Percentiles rank a stretch among this genome's conserved stretches.
Conservation (phyloP, 2,329 filamentous ascomycete genomes). For the Tolypocladium ovalisporum region DNA sequence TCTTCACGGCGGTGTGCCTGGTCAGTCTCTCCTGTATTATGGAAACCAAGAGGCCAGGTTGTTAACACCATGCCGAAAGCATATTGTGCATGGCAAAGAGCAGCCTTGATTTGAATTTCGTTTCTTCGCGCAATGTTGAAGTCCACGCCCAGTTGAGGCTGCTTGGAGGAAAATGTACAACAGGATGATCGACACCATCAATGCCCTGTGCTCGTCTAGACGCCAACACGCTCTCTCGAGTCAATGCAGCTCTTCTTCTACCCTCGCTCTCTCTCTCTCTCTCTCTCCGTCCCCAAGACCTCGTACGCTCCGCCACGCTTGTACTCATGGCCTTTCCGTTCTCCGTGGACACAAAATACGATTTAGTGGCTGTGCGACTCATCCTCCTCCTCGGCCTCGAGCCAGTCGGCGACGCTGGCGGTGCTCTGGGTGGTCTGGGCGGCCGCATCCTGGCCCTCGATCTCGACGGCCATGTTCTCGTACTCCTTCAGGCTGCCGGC, state of each 20-base stretch:
- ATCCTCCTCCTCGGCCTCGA: conserved; percentile 65
- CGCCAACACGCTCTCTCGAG: conserved; percentile 1
- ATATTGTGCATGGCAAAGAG: not conserved
- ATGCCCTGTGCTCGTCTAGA: conserved; percentile 4
- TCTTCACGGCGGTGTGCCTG: not conserved
- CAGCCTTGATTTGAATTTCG: not conserved
- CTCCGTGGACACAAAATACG: not conserved
- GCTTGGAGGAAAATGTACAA: conserved; percentile 26
- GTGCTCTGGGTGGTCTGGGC: conserved; percentile 47
- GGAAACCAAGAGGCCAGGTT: not conserved
- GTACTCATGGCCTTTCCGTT: not conserved
- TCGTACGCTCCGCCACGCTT: not conserved
- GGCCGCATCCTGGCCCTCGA: conserved; percentile 70
- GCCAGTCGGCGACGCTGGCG: conserved; percentile 59
- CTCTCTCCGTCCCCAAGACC: not conserved
- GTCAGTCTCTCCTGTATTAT: not conserved
- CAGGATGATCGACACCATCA: conserved; percentile 18
- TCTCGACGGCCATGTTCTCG: conserved; percentile 86
- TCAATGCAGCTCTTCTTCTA: not conserved
- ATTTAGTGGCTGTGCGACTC: conserved; percentile 34
- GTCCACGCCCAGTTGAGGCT: conserved; percentile 20
- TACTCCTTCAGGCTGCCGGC: conserved; percentile 88
- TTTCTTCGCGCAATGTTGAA: conserved; percentile 7
- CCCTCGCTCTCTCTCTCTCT: too few species aligned
- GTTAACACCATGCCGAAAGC: not conserved